Percentiles rank a stretch among this genome's conserved stretches.
Evolutionary conservation across 345 rosid genomes (phyloP).

Genomic region (Fremontodendron californicum): DNA sequence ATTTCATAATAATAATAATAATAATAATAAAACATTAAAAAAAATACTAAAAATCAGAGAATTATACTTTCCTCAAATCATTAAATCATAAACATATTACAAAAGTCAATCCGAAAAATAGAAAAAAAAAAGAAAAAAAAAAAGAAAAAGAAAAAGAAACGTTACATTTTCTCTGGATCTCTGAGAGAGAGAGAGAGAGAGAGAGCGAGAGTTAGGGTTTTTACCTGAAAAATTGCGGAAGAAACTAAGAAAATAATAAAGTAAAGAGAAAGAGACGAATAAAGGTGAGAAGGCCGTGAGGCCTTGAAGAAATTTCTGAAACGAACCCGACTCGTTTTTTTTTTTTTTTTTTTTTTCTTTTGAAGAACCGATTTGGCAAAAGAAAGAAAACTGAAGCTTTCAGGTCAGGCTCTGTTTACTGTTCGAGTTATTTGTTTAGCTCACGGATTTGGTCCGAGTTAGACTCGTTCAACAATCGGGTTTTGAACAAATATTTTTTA

Average conservation of each 20-base stretch:
- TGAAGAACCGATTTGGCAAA: neutral
- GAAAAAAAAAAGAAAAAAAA: neutral
- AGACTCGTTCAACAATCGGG: too few relatives aligned
- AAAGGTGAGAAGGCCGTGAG: neutral
- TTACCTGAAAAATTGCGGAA: slow-evolving; percentile 1
- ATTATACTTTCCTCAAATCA: neutral
- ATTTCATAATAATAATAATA: neutral
- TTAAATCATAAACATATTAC: neutral
- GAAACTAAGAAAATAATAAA: neutral
- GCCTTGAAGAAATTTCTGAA: too few relatives aligned
- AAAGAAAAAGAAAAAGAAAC: neutral
- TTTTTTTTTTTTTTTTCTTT: neutral
- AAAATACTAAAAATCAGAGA: neutral
- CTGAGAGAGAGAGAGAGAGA: neutral
- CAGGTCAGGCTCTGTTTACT: too few relatives aligned
- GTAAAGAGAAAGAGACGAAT: neutral
- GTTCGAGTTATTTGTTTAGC: too few relatives aligned
- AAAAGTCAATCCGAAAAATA: too few relatives aligned
- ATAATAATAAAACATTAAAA: neutral
- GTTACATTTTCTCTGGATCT: neutral
- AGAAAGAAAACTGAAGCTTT: neutral
- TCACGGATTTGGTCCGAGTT: too few relatives aligned
- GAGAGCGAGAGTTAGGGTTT: too few relatives aligned
- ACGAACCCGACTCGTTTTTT: too few relatives aligned
- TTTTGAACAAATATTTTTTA: too few relatives aligned